Evolutionary conservation across 116 monocot genomes (phyloP).

Genomic region (Cymodocea nodosa): DNA sequence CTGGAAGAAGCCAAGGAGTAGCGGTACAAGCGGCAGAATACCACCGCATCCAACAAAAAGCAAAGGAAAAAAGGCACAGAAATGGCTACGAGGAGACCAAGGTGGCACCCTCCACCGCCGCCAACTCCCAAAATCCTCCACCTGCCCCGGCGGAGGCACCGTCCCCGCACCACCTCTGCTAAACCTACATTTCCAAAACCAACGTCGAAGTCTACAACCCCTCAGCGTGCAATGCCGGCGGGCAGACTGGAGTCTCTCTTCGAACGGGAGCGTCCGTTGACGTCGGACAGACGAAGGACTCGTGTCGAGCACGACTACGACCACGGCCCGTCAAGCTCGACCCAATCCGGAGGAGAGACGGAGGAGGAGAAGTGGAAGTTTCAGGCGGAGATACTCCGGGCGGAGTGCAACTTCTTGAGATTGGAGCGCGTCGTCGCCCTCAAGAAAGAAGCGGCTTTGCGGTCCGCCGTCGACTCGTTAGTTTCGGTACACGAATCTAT

Average conservation of each 20-base stretch:
- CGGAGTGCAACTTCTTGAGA: slow-evolving; percentile 52
- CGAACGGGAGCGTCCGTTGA: slow-evolving; percentile 18
- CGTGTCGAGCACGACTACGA: slow-evolving; percentile 2
- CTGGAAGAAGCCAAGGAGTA: too few relatives aligned
- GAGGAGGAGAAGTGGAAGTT: slow-evolving; percentile 44
- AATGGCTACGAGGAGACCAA: slow-evolving; percentile 29
- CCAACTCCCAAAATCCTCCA: slow-evolving; percentile 46
- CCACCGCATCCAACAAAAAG: not conserved
- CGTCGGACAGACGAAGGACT: not conserved
- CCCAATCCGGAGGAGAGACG: not conserved
- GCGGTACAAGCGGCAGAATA: not conserved
- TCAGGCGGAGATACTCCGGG: slow-evolving; percentile 53
- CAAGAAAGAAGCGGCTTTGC: slow-evolving; percentile 26
- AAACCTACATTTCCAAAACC: not conserved
- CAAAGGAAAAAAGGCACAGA: not conserved
- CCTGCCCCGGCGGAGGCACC: slow-evolving; percentile 31
- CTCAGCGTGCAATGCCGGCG: not conserved
- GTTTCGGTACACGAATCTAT: slow-evolving; percentile 16
- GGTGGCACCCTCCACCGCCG: slow-evolving; percentile 37
- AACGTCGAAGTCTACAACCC: not conserved
- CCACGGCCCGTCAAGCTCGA: not conserved
- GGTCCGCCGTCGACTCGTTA: slow-evolving; percentile 30
- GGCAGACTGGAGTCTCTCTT: slow-evolving; percentile 19
- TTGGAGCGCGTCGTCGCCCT: slow-evolving; percentile 52
- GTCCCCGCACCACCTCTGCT: not conserved